Percentiles rank a stretch among this genome's conserved stretches.
These are phyloP conservation scores for Colletotrichum plurivorum DNA, from an alignment of 2,329 filamentous ascomycete genomes.

Conservation along the genomic window DNA sequence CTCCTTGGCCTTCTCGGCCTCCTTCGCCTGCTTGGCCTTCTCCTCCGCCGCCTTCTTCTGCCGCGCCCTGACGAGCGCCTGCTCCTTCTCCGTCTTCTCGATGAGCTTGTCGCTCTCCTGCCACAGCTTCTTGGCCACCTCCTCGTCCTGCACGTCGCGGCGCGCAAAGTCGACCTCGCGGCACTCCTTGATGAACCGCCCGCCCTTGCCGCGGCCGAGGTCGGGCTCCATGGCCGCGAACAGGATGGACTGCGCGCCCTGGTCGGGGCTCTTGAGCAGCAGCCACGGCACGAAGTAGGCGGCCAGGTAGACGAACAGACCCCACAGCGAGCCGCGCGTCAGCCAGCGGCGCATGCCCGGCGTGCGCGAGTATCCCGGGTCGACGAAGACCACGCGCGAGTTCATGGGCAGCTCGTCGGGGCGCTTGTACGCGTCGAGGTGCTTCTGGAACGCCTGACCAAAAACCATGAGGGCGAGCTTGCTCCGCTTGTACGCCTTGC, in stretches of 20 bases:
- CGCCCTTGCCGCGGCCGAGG: constrained; percentile 72
- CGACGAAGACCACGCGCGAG: constrained; percentile 85
- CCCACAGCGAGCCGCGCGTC: constrained; percentile 85
- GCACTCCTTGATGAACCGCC: constrained; percentile 90
- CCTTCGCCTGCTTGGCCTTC: constrained; percentile 51
- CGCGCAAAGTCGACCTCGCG: constrained; percentile 80
- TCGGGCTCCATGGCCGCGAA: constrained; percentile 87
- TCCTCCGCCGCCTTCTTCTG: constrained; percentile 54
- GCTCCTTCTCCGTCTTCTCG: constrained; percentile 84
- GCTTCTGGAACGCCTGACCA: constrained; percentile 91
- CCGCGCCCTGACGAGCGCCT: constrained; percentile 70
- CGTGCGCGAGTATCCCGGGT: constrained; percentile 88
- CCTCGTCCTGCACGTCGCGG: constrained; percentile 83
- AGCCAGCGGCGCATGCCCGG: constrained; percentile 91
- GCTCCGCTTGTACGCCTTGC: constrained; percentile 74
- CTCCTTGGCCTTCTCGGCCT: constrained; percentile 48
- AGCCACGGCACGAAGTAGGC: constrained; percentile 90
- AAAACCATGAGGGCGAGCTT: constrained; percentile 91
- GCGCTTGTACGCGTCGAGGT: constrained; percentile 85
- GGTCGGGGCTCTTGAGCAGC: constrained; percentile 84
- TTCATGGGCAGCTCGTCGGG: constrained; percentile 88
- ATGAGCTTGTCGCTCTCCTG: constrained; percentile 89
- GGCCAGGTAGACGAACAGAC: constrained; percentile 81
- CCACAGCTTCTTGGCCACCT: constrained; percentile 88
- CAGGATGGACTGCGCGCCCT: constrained; percentile 89